phyloP scores from a whole-genome alignment of 192 early-diverging fungal species.

The Haplosporangium gracile region DNA sequence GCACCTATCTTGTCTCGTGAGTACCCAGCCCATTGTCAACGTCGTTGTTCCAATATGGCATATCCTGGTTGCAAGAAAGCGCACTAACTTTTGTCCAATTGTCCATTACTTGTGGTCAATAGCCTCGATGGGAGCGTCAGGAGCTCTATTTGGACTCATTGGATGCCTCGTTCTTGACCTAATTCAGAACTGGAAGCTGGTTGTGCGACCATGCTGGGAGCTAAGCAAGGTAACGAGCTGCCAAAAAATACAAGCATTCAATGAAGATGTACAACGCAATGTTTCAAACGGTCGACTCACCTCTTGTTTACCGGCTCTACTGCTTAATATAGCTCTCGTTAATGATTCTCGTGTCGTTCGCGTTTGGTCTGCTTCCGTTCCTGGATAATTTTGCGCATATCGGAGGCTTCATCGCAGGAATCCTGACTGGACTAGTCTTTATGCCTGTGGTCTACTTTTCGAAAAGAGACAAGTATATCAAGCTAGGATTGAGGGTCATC shows the following conservation, averaged over 20 bases:
- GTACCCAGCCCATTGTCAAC: neutral
- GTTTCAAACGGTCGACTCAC: neutral
- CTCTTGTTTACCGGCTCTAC: neutral
- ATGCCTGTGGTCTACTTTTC: slow-evolving; percentile 76
- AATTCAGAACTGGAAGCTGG: slow-evolving; percentile 80
- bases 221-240: slow-evolving; percentile 62
- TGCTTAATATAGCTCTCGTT: slow-evolving; percentile 57
- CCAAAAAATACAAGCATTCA: neutral
- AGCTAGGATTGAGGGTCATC: slow-evolving; percentile 49
- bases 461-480: slow-evolving; percentile 56
- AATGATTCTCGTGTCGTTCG: slow-evolving; percentile 74
- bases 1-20: slow-evolving; percentile 62
- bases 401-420: slow-evolving; percentile 79
- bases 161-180: slow-evolving; percentile 84
- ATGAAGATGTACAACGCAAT: neutral
- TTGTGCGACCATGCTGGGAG: slow-evolving; percentile 75
- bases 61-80: slow-evolving; percentile 6
- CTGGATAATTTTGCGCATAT: slow-evolving; percentile 92
- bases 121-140: slow-evolving; percentile 73
- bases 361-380: slow-evolving; percentile 80
- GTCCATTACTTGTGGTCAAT: slow-evolving; percentile 5
- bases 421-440: slow-evolving; percentile 76
- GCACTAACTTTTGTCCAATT: neutral
- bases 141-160: slow-evolving; percentile 78
- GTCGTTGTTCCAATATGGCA: neutral